A percentile compares a stretch with the other conserved stretches of the same genome.
Conservation (phyloP, 2,329 filamentous ascomycete species). For the Penicillium capsulatum region DNA sequence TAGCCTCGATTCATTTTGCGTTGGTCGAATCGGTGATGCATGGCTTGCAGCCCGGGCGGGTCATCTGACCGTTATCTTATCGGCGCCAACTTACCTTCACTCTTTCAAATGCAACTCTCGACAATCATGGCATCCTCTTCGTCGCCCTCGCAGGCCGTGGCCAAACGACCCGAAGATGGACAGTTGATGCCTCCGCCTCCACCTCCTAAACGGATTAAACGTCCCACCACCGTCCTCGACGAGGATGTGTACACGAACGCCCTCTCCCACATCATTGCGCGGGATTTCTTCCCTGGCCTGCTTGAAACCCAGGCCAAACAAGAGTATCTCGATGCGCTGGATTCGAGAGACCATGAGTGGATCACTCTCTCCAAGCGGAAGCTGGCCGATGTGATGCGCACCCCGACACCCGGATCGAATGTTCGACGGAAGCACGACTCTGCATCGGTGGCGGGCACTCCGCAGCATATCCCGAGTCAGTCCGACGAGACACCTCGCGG, state of each 20-base stretch:
- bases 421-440: constrained; percentile 11
- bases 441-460: constrained; percentile 42
- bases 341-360: constrained; percentile 80
- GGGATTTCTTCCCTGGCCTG: constrained; percentile 94
- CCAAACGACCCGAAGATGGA: constrained; percentile 33
- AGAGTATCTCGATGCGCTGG: constrained; percentile 87
- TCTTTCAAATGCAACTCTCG: constrained; percentile 3
- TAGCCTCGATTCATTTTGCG: too few relatives aligned
- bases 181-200: constrained; percentile 87
- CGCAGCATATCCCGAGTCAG: constrained; percentile 48
- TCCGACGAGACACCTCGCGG: constrained; percentile 36
- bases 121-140: constrained; percentile 26
- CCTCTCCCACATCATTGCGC: constrained; percentile 87
- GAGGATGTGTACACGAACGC: constrained; percentile 91
- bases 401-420: constrained; percentile 65
- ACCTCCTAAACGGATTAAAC: constrained; percentile 80
- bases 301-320: constrained; percentile 80
- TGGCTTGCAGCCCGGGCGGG: too few relatives aligned
- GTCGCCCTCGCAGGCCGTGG: constrained; percentile 31
- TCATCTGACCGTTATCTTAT: constrained; percentile 20
- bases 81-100: constrained; percentile 5
- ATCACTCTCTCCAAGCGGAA: constrained; percentile 74
- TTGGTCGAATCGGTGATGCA: too few relatives aligned
- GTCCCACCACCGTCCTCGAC: constrained; percentile 80
- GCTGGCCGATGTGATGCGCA: constrained; percentile 70